phyloP scores from a whole-genome alignment of 2,329 filamentous ascomycete species.

The Hypoxylon sp. region DNA sequence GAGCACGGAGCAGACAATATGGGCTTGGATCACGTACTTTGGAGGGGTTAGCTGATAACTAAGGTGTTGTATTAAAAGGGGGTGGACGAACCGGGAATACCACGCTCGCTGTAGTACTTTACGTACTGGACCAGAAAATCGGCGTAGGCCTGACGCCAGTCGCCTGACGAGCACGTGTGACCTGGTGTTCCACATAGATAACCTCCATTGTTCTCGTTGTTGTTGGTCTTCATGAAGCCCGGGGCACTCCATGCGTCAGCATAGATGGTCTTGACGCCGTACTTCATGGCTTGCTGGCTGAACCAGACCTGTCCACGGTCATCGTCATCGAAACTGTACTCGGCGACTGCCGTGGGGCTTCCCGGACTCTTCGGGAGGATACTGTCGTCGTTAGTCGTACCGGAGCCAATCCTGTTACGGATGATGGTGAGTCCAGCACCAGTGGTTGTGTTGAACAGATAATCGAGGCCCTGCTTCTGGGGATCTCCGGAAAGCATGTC shows the following conservation, averaged over 20 bases:
- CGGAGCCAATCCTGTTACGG: slow-evolving; percentile 57
- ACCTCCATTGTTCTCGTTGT: slow-evolving; percentile 39
- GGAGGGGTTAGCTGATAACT: background rate
- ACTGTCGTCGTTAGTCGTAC: slow-evolving; percentile 41
- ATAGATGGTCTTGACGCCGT: slow-evolving; percentile 51
- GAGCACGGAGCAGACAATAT: background rate
- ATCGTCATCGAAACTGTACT: slow-evolving; percentile 56
- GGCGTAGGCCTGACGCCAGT: slow-evolving; percentile 59
- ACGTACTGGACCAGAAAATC: slow-evolving; percentile 58
- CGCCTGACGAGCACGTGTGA: slow-evolving; percentile 50
- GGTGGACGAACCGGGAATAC: slow-evolving; percentile 44
- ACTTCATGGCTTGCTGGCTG: slow-evolving; percentile 55
- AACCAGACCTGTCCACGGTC: slow-evolving; percentile 61
- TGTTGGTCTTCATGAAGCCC: slow-evolving; percentile 57
- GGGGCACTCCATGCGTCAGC: slow-evolving; percentile 58
- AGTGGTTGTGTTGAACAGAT: slow-evolving; percentile 53
- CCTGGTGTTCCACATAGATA: slow-evolving; percentile 52
- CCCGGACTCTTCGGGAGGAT: slow-evolving; percentile 57
- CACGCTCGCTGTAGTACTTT: slow-evolving; percentile 54
- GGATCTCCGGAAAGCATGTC: slow-evolving; percentile 44
- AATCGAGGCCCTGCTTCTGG: slow-evolving; percentile 52
- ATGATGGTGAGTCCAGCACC: slow-evolving; percentile 60
- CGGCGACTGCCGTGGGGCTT: slow-evolving; percentile 49
- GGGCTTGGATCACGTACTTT: background rate
- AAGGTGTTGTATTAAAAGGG: background rate